Conservation (phyloP, 176 grass and related monocot species). For the Oryza coarctata region DNA sequence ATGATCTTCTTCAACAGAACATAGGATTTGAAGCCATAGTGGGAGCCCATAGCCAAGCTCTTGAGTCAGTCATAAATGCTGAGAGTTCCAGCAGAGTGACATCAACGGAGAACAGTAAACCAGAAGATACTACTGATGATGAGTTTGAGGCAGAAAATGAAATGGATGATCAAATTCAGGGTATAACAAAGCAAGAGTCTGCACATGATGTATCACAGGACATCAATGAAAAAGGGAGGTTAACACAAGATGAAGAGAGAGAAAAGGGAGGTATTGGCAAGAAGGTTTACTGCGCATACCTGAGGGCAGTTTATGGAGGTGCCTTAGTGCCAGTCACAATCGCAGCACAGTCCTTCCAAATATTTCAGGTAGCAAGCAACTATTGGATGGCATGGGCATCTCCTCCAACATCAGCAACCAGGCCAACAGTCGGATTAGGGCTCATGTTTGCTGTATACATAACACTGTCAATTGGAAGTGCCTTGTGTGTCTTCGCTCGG, state of each 20-base stretch:
- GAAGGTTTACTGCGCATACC: conserved; percentile 82
- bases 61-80: conserved; percentile 79
- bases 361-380: conserved; percentile 89
- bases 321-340: conserved; percentile 73
- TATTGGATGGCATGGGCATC: conserved; percentile 97
- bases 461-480: conserved; percentile 61
- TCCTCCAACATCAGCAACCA: conserved; percentile 56
- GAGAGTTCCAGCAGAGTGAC: conserved; percentile 78
- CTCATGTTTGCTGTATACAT: conserved; percentile 74
- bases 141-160: conserved; percentile 52
- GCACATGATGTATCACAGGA: conserved; percentile 64
- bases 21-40: conserved; percentile 89
- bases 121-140: conserved; percentile 41
- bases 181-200: conserved; percentile 85
- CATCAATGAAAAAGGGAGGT: conserved; percentile 66
- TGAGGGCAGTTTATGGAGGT: conserved; percentile 70
- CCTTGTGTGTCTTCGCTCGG: conserved; percentile 63
- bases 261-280: conserved; percentile 87
- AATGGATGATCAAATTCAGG: conserved; percentile 46
- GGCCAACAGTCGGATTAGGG: conserved; percentile 50
- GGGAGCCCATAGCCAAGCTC: conserved; percentile 87
- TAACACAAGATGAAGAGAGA: conserved; percentile 94
- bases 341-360: conserved; percentile 65
- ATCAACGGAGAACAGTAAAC: conserved; percentile 25
- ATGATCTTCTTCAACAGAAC: conserved; percentile 85